Percentiles rank a stretch among this genome's conserved stretches.
Evolutionary conservation across 2,329 filamentous ascomycete species (phyloP).

Genomic region (Ophiocordyceps sinensis): DNA sequence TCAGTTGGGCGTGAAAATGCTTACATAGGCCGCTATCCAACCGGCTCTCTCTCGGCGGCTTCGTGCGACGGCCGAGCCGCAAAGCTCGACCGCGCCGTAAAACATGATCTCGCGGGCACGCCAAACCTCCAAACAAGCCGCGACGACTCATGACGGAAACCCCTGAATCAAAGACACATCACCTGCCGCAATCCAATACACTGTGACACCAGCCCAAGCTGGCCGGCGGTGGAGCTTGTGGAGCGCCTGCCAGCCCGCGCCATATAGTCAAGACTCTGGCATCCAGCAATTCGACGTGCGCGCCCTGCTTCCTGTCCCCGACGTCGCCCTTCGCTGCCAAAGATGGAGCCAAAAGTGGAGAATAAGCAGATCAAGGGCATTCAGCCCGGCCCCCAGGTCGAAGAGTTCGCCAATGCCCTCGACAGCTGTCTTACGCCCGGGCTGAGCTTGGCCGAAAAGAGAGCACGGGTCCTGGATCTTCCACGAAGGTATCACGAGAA

Average conservation of each 20-base stretch:
- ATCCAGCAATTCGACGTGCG: not conserved
- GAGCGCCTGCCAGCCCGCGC: not conserved
- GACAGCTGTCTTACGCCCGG: conserved; percentile 53
- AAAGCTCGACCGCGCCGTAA: conserved; percentile 9
- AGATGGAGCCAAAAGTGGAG: no score
- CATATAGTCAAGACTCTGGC: not conserved
- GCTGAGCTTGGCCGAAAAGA: conserved; percentile 36
- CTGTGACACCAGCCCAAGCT: not conserved
- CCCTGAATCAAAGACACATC: no score
- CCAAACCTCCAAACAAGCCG: not conserved
- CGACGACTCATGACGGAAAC: no score
- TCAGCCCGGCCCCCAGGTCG: conserved; percentile 65
- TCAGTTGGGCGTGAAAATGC: no score
- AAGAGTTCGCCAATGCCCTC: conserved; percentile 70
- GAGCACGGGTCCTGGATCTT: conserved; percentile 53
- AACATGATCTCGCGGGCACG: not conserved
- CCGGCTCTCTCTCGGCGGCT: no score
- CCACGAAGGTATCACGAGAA: conserved; percentile 41
- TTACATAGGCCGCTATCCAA: no score
- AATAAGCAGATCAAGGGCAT: conserved; percentile 19
- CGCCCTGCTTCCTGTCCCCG: no score
- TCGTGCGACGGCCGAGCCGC: not conserved
- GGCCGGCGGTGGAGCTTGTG: not conserved
- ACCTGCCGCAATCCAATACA: no score
- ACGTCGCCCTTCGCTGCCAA: no score